Evolutionary conservation across 2,329 filamentous ascomycete genomes (phyloP).

Genomic region (Plectosphaerella plurivora): DNA sequence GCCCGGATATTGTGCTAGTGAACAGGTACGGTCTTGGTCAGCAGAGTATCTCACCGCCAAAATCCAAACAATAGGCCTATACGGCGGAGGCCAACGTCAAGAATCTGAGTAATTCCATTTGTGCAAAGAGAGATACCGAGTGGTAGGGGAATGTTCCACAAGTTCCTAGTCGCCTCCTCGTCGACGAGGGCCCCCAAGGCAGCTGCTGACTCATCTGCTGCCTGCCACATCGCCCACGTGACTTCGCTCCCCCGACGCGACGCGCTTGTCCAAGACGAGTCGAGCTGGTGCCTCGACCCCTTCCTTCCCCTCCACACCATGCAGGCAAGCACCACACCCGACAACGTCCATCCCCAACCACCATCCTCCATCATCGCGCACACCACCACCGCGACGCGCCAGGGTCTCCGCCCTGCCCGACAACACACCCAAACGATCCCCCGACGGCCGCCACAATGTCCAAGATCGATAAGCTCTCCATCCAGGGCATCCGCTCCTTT

Average conservation of each 20-base stretch:
- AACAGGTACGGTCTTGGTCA: no score
- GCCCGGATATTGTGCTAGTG: no score
- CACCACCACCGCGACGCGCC: background rate
- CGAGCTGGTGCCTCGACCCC: background rate
- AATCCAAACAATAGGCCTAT: no score
- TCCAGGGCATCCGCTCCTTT: constrained; percentile 82
- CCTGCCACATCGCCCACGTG: background rate
- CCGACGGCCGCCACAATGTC: constrained; percentile 46
- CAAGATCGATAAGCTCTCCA: constrained; percentile 84
- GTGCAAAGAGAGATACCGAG: no score
- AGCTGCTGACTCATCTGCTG: no score
- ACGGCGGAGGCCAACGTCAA: no score
- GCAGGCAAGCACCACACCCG: background rate
- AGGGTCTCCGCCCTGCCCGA: no score
- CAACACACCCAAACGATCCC: background rate
- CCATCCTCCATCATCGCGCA: background rate
- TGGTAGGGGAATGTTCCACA: no score
- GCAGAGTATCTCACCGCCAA: no score
- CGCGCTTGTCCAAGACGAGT: background rate
- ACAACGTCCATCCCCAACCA: background rate
- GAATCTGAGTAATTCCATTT: no score
- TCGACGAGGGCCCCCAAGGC: no score
- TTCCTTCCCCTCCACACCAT: background rate
- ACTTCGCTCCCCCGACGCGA: background rate
- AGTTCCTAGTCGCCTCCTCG: no score